Base-by-base conservation (phyloP, 83 land plant species). In the Diphasiastrum complanatum region DNA sequence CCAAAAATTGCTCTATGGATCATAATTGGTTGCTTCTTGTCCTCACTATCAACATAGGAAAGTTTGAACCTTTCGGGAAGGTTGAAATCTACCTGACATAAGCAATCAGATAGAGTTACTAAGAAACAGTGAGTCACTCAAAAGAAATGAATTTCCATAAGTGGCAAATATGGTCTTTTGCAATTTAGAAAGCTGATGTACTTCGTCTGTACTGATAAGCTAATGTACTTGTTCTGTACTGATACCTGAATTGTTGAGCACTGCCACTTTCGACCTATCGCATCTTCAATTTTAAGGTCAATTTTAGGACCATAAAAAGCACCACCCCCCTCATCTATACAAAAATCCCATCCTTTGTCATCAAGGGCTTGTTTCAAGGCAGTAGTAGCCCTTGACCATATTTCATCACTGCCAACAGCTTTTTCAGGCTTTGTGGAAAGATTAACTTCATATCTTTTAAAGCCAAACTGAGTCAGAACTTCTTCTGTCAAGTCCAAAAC, bases 1-100 rank as follows among this genome's bases (percentile, higher is more conserved):
- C 98, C 98, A 64, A 92, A 78, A 32, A 92, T 80, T 6, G 98
- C 98, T 60, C 98, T 79, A 53, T 92, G 98, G 45, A 92, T 92
- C 98, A 92, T 89, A 40, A 92, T 92, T 0, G 98, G 98, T 40
- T 81, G 80, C 46, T 78, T 78, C 75, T 77, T 89, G 16, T 81
- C 82, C 30, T 79, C 76, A 54, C 4, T 5, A 22, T 54, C 58
- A 4, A 54, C 33, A 25, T 54, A 54, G 4, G 58, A 18, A 28
- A 54, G 29, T 25, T 54, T 28, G n/a, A 54, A 54, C 33, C 58
- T 22, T 28, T 54, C 34, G n/a, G 58, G 58, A 4, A 54, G 58
- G 58, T 54, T 54, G 58, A 54, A 54, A 54, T 54, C 58, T 33
- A 54, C 58, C 58, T 54, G 33, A 38, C 43, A 38, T 14, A 38